A percentile compares a stretch with the other conserved stretches of the same genome.
phyloP scores from a whole-genome alignment of 176 grass and related monocot genomes.

The Phoenix roebelenii region DNA sequence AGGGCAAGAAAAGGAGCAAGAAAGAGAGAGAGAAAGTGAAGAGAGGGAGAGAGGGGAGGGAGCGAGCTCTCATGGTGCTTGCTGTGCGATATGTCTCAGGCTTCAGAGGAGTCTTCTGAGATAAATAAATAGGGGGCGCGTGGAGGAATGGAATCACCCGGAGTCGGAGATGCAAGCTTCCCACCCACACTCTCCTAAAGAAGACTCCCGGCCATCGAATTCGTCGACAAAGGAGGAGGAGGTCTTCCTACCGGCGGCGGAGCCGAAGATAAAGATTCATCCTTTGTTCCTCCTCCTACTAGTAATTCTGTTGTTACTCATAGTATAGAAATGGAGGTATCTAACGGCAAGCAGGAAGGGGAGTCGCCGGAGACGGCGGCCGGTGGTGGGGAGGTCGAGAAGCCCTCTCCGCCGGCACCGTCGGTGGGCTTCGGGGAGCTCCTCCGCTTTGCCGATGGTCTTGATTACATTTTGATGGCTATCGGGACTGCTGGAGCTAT shows the following conservation, averaged over 20 bases:
- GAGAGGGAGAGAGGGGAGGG: neutral
- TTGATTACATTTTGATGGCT: slow-evolving; percentile 70
- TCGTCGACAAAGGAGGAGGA: slow-evolving; percentile 7
- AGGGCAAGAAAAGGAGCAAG: neutral
- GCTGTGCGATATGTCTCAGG: too few species aligned
- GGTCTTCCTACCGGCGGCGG: neutral
- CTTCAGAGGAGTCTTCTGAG: slow-evolving; percentile 21
- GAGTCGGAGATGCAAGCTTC: slow-evolving; percentile 42
- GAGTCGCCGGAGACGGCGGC: neutral
- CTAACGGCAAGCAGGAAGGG: neutral
- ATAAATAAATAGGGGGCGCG: slow-evolving; percentile 21
- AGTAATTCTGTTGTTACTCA: neutral
- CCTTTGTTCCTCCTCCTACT: neutral
- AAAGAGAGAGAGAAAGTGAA: neutral
- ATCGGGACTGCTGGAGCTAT: slow-evolving; percentile 62
- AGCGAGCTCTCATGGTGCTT: neutral
- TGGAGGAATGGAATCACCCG: slow-evolving; percentile 43
- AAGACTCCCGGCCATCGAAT: neutral
- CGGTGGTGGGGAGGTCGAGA: slow-evolving; percentile 4
- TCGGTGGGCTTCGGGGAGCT: slow-evolving; percentile 51
- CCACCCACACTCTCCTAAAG: slow-evolving; percentile 1
- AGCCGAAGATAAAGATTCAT: neutral
- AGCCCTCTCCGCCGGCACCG: slow-evolving; percentile 4
- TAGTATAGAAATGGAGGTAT: neutral
- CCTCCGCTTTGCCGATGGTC: slow-evolving; percentile 66